Evolutionary conservation across 2,329 filamentous ascomycete species (phyloP).

Genomic region (Alternaria ventricosa): DNA sequence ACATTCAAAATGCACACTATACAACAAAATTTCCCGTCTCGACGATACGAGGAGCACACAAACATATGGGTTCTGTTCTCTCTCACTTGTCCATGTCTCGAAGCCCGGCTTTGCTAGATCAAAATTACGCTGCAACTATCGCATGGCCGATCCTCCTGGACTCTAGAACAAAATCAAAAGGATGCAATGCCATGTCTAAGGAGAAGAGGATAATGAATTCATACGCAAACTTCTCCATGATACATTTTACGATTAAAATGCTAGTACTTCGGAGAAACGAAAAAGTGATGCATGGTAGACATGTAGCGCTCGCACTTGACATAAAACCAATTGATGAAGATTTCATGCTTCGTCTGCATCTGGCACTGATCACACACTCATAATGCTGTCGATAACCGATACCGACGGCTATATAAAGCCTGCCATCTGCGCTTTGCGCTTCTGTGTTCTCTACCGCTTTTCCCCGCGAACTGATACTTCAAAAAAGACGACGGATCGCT

Average conservation of each 20-base stretch:
- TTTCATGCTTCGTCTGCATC: not conserved
- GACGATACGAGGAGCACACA: not conserved
- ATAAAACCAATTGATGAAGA: no score
- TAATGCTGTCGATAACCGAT: not conserved
- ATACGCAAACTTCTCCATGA: not conserved
- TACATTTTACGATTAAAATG: not conserved
- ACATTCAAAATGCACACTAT: not conserved
- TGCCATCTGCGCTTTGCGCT: not conserved
- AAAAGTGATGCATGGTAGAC: not conserved
- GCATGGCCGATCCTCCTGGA: not conserved
- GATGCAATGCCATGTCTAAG: not conserved
- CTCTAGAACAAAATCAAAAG: not conserved
- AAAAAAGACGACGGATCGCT: accelerated
- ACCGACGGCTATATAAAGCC: not conserved
- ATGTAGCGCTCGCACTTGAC: not conserved
- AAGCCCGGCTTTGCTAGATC: not conserved
- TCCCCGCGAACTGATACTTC: not conserved
- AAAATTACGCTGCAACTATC: accelerated
- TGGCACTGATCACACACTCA: not conserved
- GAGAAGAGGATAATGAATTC: not conserved
- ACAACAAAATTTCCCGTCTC: not conserved
- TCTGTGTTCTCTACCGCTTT: not conserved
- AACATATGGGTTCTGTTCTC: not conserved
- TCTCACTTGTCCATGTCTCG: not conserved
- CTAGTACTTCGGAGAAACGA: not conserved